Conservation (phyloP, 371 early-diverging fungal genomes). For the Saksenaea oblongispora region DNA sequence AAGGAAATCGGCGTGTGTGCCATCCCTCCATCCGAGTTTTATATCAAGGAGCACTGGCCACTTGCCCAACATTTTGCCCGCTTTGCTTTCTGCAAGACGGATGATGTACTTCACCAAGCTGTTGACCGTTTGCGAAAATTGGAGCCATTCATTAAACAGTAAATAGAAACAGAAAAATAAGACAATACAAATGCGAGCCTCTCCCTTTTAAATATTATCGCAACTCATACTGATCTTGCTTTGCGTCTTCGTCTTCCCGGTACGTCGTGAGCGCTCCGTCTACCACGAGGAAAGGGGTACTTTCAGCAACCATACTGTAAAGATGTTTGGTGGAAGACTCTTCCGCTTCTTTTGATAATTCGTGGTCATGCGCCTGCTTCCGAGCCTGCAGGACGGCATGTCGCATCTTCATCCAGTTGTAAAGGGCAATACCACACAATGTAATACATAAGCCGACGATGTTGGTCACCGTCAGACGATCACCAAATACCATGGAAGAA, state of each 20-base stretch:
- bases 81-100: conserved; percentile 94
- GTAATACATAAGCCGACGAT: conserved; percentile 72
- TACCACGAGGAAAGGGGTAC: conserved; percentile 46
- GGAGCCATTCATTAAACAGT: conserved; percentile 54
- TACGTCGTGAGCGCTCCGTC: conserved; percentile 36
- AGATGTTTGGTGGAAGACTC: conserved; percentile 14
- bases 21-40: conserved; percentile 94
- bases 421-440: conserved; percentile 71
- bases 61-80: conserved; percentile 81
- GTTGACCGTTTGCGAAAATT: conserved; percentile 68
- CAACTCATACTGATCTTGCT: conserved; percentile 27
- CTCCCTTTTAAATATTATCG: conserved; percentile 4
- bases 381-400: conserved; percentile 17
- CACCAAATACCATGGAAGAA: conserved; percentile 73
- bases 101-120: conserved; percentile 81
- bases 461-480: conserved; percentile 66
- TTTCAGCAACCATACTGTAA: conserved; percentile 50
- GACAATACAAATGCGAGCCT: conserved; percentile 2
- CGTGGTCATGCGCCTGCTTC: conserved; percentile 13
- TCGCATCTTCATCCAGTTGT: conserved; percentile 57
- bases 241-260: conserved; percentile 23
- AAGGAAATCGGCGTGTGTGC: conserved; percentile 90
- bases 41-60: conserved; percentile 68
- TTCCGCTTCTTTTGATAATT: not conserved
- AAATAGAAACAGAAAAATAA: not conserved